phyloP scores from a whole-genome alignment of 352 stramenopile genomes.

The Globisporangium solare region DNA sequence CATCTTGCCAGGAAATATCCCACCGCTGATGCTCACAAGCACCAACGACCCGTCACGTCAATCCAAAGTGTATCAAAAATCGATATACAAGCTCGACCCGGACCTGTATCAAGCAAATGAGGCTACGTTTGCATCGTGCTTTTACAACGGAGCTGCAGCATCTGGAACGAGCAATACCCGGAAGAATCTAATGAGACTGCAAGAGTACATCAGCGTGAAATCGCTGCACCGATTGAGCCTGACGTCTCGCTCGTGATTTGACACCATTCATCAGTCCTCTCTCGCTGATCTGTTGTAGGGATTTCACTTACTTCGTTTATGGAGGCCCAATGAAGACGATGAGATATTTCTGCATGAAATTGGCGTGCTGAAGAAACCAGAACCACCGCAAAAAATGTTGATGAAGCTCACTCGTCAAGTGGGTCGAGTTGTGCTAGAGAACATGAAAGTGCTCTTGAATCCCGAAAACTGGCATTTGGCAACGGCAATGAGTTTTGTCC shows the following conservation, averaged over 20 bases:
- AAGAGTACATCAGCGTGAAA: slow-evolving; percentile 40
- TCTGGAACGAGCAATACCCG: slow-evolving; percentile 14
- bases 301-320: slow-evolving; percentile 38
- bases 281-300: slow-evolving; percentile 43
- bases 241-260: slow-evolving; percentile 38
- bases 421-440: slow-evolving; percentile 35
- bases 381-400: slow-evolving; percentile 41
- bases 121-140: slow-evolving; percentile 28
- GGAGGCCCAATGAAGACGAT: slow-evolving; percentile 29
- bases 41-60: slow-evolving; percentile 3
- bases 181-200: slow-evolving; percentile 37
- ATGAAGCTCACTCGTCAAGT: slow-evolving; percentile 48
- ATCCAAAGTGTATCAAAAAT: slow-evolving; percentile 27
- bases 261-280: slow-evolving; percentile 34
- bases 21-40: slow-evolving; percentile 8
- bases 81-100: slow-evolving; percentile 41
- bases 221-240: slow-evolving; percentile 43
- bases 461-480: slow-evolving; percentile 55
- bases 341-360: slow-evolving; percentile 33
- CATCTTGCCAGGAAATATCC: slow-evolving; percentile 1
- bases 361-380: slow-evolving; percentile 31
- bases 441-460: slow-evolving; percentile 44
- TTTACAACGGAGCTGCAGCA: slow-evolving; percentile 10
- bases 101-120: slow-evolving; percentile 29
- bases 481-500: slow-evolving; percentile 17